Percentiles rank a stretch among this genome's conserved stretches.
These are phyloP conservation scores for Sporisorium exsertum DNA, from an alignment of 1,284 basidiomycete species.

Conservation along the genomic window DNA sequence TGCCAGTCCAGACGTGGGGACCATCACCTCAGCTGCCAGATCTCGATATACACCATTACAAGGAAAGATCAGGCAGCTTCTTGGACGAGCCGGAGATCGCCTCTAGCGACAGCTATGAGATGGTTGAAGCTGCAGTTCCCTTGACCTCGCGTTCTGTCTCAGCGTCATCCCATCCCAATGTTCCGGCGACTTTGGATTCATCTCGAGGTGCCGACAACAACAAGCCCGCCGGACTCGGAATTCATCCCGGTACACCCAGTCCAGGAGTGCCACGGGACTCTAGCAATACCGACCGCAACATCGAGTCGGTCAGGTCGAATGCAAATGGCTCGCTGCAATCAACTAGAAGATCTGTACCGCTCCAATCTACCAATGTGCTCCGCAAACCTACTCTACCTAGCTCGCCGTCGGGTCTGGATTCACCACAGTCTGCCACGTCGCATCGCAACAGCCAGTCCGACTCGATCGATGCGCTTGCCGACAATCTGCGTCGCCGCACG, in stretches of 20 bases:
- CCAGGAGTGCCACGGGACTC: background rate
- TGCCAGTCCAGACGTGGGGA: constrained; percentile 43
- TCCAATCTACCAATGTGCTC: background rate
- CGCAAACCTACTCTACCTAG: background rate
- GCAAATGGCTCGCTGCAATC: background rate
- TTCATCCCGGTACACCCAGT: background rate
- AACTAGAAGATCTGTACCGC: background rate
- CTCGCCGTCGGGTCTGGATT: constrained; percentile 3
- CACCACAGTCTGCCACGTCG: constrained; percentile 14
- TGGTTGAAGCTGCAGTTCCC: background rate
- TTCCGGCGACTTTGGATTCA: background rate
- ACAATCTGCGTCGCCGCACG: constrained; percentile 16
- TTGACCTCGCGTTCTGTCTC: background rate
- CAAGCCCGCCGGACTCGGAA: constrained; percentile 25
- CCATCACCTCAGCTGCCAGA: constrained; percentile 53
- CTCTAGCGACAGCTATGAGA: background rate
- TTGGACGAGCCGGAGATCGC: constrained; percentile 48
- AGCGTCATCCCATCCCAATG: constrained; percentile 8
- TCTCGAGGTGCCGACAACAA: background rate
- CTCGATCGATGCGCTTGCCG: constrained; percentile 22
- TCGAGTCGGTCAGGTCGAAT: background rate
- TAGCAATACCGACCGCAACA: background rate
- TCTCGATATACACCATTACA: constrained; percentile 39
- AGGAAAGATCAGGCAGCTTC: constrained; percentile 51
- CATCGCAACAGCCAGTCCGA: constrained; percentile 34